Conservation (phyloP, 2,329 filamentous ascomycete genomes). For the Sporothrix variecibatus region DNA sequence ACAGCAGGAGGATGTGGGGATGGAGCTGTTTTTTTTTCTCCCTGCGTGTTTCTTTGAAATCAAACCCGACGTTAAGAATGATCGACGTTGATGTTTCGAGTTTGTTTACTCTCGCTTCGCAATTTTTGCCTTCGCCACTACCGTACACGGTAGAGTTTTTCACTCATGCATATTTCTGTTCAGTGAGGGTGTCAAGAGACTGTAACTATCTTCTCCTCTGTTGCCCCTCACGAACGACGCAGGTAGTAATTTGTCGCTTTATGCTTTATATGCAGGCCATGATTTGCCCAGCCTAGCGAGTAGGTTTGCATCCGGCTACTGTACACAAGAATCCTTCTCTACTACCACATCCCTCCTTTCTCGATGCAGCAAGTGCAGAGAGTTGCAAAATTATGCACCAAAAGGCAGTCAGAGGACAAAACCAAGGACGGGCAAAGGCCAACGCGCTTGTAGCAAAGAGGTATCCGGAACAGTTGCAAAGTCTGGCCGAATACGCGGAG, state of each 20-base stretch:
- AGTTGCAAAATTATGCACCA: neutral
- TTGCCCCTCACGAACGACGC: neutral
- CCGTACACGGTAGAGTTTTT: neutral
- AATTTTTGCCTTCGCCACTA: neutral
- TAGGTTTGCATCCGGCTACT: conserved; percentile 14
- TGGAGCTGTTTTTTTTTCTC: neutral
- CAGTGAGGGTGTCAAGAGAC: neutral
- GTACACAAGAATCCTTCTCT: conserved; percentile 16
- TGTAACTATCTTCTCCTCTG: neutral
- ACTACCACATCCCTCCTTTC: neutral
- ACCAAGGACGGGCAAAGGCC: neutral
- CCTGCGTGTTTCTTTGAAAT: neutral
- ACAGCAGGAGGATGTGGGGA: neutral
- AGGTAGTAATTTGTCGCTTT: neutral
- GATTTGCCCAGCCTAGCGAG: neutral
- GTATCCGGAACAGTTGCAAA: neutral
- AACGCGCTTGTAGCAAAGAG: neutral
- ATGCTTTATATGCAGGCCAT: conserved; percentile 11
- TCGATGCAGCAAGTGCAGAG: neutral
- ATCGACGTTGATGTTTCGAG: neutral
- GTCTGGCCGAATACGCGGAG: neutral
- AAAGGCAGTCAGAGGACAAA: neutral
- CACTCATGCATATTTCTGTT: neutral
- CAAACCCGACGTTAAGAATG: neutral
- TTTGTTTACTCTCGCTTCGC: conserved; percentile 5